phyloP scores from a whole-genome alignment of 2,329 filamentous ascomycete species.

The Amauroascus verrucosus region DNA sequence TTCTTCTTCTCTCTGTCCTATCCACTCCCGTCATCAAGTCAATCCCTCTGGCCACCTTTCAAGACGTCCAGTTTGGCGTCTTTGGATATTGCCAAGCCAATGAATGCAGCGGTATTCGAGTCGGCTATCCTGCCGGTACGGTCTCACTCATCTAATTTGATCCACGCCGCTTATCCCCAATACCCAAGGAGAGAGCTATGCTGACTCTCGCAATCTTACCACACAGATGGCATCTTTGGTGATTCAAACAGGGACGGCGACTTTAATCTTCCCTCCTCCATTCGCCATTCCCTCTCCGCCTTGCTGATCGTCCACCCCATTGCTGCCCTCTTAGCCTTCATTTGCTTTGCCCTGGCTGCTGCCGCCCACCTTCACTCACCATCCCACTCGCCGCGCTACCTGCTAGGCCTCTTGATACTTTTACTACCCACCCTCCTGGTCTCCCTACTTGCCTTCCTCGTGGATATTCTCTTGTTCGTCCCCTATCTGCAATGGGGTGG shows the following conservation, averaged over 20 bases:
- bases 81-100: constrained; percentile 70
- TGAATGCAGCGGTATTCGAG: constrained; percentile 59
- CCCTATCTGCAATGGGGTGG: constrained; percentile 90
- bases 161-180: neutral
- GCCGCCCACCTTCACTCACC: constrained; percentile 78
- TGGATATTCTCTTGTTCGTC: constrained; percentile 89
- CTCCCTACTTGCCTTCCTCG: constrained; percentile 75
- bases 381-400: constrained; percentile 79
- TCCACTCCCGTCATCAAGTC: constrained; percentile 79
- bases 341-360: constrained; percentile 70
- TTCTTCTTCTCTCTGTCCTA: constrained; percentile 78
- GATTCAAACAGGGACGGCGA: constrained; percentile 38
- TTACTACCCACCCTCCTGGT: constrained; percentile 75
- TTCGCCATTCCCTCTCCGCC: constrained; percentile 62
- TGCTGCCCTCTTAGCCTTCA: constrained; percentile 71
- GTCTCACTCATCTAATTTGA: constrained; percentile 17
- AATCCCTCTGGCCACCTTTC: constrained; percentile 71
- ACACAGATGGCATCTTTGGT: constrained; percentile 40
- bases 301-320: constrained; percentile 90
- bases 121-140: constrained; percentile 80
- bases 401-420: constrained; percentile 75
- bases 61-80: constrained; percentile 75
- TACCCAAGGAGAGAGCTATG: too few species aligned
- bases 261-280: constrained; percentile 55
- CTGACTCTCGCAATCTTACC: constrained; percentile 2